Base-by-base conservation (phyloP, 2,329 filamentous ascomycete genomes). In the Kalaharituber pfeilii region DNA sequence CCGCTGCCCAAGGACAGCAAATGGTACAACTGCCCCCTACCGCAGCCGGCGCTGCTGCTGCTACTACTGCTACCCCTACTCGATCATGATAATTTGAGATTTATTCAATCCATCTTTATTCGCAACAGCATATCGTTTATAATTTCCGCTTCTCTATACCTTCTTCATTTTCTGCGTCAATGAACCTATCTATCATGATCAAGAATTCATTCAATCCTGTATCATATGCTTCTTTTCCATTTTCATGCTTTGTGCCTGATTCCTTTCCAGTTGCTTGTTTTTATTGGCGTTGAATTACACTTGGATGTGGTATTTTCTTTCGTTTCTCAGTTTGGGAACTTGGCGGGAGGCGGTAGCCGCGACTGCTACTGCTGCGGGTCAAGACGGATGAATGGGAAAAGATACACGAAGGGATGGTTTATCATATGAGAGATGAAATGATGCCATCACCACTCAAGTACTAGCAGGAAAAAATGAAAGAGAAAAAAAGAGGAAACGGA, bases 191-290 rank as follows among this genome's bases (percentile, higher is more conserved):
- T 49, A 33, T 51, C 42, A 52, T 45, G 33, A 22, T 54, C 45
- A 51, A 53, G 29, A 42, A 30, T 55, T 27, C 44, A 36, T 39
- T 50, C 42, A 27, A 47, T 56, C 53, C 27, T 42, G 49, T 44
- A 18, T 39, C 24, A 39, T 28, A n/a, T 30, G 25, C 22, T 29
- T 57, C 39, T 56, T 57, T 57, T 61, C 56, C 57, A 54, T 45
- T 53, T 54, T 54, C 53, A 53, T 50, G 42, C n/a, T 29, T 9
- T 59, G 26, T 49, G 27, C 33, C 49, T 47, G 20, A 47, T 54
- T 45, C 49, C 54, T 26, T 51, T 26, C 20, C 29, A 22, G 28
- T 51, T 51, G 47, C 55, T 57, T 51, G 42, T 56, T 26, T 50
- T 52, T 53, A 52, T 52, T 57, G 50, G 30, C 49, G 56, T 28